Evolutionary conservation across 1,139 yeast species (phyloP).

Genomic region (Suhomyces choctaworum): DNA sequence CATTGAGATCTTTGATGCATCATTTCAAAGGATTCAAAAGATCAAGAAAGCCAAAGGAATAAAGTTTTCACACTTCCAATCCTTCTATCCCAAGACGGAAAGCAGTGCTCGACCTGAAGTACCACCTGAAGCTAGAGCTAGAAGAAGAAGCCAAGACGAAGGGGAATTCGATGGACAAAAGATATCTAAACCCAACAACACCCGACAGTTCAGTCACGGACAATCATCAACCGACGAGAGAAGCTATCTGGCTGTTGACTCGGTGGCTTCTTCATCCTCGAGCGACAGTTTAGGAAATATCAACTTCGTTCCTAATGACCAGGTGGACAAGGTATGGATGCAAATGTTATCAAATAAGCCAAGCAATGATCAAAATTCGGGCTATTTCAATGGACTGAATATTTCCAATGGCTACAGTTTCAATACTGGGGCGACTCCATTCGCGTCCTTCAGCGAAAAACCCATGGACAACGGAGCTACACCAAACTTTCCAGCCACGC

Average conservation of each 20-base stretch:
- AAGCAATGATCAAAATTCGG: conserved; percentile 9
- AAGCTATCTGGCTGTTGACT: conserved; percentile 1
- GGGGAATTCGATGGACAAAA: not conserved
- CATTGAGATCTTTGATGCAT: conserved; percentile 10
- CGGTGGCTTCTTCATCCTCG: conserved; percentile 10
- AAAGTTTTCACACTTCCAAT: not conserved
- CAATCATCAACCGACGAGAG: not conserved
- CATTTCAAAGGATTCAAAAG: conserved; percentile 10
- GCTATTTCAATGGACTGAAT: conserved; percentile 1
- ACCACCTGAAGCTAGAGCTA: not conserved
- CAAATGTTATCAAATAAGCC: conserved; percentile 30
- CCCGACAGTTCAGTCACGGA: not conserved
- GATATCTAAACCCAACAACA: not conserved
- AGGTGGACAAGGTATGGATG: conserved; percentile 31
- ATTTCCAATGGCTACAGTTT: not conserved
- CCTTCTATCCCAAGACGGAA: not conserved
- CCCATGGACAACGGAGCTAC: not conserved
- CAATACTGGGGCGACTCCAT: not conserved
- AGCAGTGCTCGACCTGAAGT: not conserved
- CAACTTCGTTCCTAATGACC: conserved; percentile 21
- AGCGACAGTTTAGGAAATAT: conserved; percentile 9
- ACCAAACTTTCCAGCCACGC: conserved; percentile 1
- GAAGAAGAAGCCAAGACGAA: not conserved
- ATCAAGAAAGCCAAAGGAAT: conserved; percentile 1
- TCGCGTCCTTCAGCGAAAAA: not conserved